Conservation (phyloP, 169 alveolate genomes). For the Eimeria brunetti region DNA sequence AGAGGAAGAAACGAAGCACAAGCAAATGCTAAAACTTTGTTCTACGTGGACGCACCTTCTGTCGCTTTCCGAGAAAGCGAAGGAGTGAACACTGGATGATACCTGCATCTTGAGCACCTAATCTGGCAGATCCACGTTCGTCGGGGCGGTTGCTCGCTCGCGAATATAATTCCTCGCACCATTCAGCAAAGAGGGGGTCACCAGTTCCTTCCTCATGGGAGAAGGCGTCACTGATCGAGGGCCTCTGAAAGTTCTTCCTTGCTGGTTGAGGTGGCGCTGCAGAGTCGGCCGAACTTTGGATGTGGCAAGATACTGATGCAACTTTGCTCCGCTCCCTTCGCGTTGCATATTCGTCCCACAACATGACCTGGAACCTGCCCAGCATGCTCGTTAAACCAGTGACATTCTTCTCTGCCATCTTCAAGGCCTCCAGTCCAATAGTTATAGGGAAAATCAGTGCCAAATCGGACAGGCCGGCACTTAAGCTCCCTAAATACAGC, state of each 20-base stretch:
- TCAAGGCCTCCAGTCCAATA: slow-evolving; percentile 51
- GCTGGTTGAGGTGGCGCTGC: background rate
- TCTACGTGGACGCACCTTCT: slow-evolving; percentile 1
- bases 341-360: slow-evolving; percentile 63
- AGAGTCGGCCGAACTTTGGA: background rate
- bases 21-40: background rate
- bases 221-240: slow-evolving; percentile 42
- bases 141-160: slow-evolving; percentile 16
- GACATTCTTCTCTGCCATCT: slow-evolving; percentile 55
- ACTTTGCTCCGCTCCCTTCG: background rate
- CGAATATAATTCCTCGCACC: slow-evolving; percentile 57
- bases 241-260: background rate
- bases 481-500: slow-evolving; percentile 11
- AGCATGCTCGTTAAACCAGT: slow-evolving; percentile 55
- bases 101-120: slow-evolving; percentile 46
- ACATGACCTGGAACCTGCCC: slow-evolving; percentile 11
- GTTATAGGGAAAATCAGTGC: slow-evolving; percentile 7
- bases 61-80: slow-evolving; percentile 76
- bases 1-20: background rate
- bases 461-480: slow-evolving; percentile 45
- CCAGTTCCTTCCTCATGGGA: slow-evolving; percentile 30
- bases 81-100: slow-evolving; percentile 63
- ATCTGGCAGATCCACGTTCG: slow-evolving; percentile 19
- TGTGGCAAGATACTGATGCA: background rate
- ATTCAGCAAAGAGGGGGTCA: slow-evolving; percentile 15